These are phyloP conservation scores for Suillus spraguei DNA, from an alignment of 768 basidiomycete species.

Conservation along the genomic window DNA sequence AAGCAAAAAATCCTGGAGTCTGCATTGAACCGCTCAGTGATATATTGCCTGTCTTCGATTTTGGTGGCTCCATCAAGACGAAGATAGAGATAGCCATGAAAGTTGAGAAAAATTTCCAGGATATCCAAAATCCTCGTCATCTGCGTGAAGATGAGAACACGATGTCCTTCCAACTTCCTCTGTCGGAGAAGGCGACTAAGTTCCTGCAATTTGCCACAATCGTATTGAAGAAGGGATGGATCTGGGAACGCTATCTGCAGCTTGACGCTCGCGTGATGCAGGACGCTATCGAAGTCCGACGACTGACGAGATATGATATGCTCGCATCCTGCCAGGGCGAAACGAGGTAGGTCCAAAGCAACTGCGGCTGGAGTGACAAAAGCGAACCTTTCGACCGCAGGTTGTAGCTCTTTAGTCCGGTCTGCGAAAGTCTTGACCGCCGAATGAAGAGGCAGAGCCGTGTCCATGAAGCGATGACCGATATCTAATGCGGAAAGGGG, in stretches of 20 bases:
- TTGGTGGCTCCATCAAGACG: conserved; percentile 95
- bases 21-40: conserved; percentile 85
- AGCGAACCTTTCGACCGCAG: conserved; percentile 67
- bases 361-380: conserved; percentile 82
- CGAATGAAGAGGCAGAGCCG: conserved; percentile 41
- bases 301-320: conserved; percentile 31
- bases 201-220: conserved; percentile 93
- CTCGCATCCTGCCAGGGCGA: conserved; percentile 55
- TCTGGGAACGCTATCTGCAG: conserved; percentile 94
- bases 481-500: conserved; percentile 50
- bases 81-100: conserved; percentile 91
- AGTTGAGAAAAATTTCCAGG: conserved; percentile 89
- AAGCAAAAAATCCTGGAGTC: conserved; percentile 84
- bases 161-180: conserved; percentile 86
- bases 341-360: conserved; percentile 68
- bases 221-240: conserved; percentile 86
- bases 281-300: conserved; percentile 59
- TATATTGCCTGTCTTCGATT: conserved; percentile 91
- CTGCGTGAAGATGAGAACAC: conserved; percentile 94
- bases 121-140: conserved; percentile 96
- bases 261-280: conserved; percentile 80
- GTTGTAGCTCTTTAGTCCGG: conserved; percentile 57
- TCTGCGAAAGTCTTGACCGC: conserved; percentile 65
- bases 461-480: conserved; percentile 45
- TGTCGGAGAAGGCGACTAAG: conserved; percentile 78